These are phyloP conservation scores for Epipyxis sp. DNA, from an alignment of 108 stramenopile genomes.

Conservation along the genomic window DNA sequence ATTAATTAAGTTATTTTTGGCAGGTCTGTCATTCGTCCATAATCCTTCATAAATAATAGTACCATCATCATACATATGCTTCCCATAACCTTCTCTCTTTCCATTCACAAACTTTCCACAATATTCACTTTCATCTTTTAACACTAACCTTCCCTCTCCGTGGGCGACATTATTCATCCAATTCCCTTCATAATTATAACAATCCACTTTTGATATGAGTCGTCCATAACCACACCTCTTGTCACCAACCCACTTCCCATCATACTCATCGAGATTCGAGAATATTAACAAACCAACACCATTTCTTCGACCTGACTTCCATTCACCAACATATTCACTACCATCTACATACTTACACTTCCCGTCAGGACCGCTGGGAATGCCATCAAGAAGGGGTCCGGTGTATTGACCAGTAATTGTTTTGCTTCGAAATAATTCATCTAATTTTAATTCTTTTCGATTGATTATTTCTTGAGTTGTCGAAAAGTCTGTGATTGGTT, in stretches of 20 bases:
- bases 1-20: no score
- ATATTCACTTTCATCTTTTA: slow-evolving; percentile 36
- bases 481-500: no score
- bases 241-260: slow-evolving; percentile 32
- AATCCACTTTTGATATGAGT: no score
- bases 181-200: slow-evolving; percentile 40
- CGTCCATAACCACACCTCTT: slow-evolving; percentile 43
- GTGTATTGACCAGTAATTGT: neutral
- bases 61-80: slow-evolving; percentile 35
- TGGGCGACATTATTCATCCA: slow-evolving; percentile 43
- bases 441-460: no score
- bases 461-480: no score
- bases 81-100: slow-evolving; percentile 40
- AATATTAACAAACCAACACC: slow-evolving; percentile 39
- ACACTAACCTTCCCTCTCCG: slow-evolving; percentile 38
- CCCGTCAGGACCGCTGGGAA: neutral
- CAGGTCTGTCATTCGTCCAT: neutral
- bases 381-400: neutral
- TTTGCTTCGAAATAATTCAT: no score
- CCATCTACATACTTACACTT: slow-evolving; percentile 18
- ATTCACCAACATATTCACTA: slow-evolving; percentile 42
- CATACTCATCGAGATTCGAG: slow-evolving; percentile 39
- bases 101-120: slow-evolving; percentile 38
- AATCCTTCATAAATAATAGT: neutral
- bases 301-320: slow-evolving; percentile 39